A percentile compares a stretch with the other conserved stretches of the same genome.
phyloP scores from a whole-genome alignment of 2,329 filamentous ascomycete genomes.

The Chaetomiaceae sp. region DNA sequence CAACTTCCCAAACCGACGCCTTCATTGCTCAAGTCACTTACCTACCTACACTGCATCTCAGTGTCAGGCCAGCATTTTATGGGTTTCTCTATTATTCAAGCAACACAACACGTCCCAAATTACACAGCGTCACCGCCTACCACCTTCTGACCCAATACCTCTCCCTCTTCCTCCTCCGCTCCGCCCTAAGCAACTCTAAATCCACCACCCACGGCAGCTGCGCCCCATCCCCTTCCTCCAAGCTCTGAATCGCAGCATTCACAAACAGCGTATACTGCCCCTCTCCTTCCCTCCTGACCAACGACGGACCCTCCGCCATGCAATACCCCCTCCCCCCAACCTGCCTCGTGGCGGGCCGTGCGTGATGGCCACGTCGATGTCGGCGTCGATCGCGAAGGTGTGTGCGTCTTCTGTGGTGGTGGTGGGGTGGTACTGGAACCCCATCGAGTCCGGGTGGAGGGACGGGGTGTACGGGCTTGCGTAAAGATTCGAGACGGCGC shows the following conservation, averaged over 20 bases:
- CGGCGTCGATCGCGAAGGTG: not conserved
- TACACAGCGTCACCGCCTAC: too few species aligned
- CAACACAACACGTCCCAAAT: too few species aligned
- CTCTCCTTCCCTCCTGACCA: not conserved
- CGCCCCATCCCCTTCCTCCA: not conserved
- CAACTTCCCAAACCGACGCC: too few species aligned
- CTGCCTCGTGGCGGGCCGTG: not conserved
- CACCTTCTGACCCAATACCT: too few species aligned
- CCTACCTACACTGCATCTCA: too few species aligned
- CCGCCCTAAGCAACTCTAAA: not conserved
- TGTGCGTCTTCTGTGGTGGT: not conserved
- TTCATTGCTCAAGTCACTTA: too few species aligned
- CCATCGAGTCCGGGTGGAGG: too few species aligned
- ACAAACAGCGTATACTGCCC: not conserved
- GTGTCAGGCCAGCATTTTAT: too few species aligned
- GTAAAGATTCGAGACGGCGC: constrained; percentile 43
- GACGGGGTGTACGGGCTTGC: constrained; percentile 49
- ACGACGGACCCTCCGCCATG: too few species aligned
- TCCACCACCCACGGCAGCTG: constrained; percentile 1
- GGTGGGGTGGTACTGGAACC: too few species aligned
- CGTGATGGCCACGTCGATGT: not conserved
- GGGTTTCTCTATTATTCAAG: too few species aligned
- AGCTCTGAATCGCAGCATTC: not conserved
- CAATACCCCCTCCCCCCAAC: not conserved
- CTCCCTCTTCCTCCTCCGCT: too few species aligned